These are phyloP conservation scores for Barnettozyma californica DNA, from an alignment of 805 yeast species.

Conservation along the genomic window DNA sequence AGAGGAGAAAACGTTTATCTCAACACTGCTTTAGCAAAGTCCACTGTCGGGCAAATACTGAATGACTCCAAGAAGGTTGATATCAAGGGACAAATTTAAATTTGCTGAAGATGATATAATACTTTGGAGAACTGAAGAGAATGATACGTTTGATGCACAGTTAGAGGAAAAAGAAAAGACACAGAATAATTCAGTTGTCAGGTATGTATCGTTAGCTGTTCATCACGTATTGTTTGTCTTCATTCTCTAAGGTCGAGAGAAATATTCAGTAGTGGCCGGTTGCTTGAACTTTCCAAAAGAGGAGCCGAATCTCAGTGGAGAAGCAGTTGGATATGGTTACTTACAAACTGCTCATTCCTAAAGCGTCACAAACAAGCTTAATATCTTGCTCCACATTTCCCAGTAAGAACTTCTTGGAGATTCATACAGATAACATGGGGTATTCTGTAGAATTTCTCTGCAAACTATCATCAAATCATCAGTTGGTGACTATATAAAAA, in stretches of 20 bases:
- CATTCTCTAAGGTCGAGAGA: neutral
- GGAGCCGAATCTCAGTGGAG: neutral
- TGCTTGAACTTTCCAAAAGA: neutral
- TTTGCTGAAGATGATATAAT: neutral
- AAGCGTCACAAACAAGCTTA: neutral
- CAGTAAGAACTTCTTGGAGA: neutral
- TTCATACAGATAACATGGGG: neutral
- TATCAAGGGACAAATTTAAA: constrained; percentile 78
- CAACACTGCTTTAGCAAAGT: constrained; percentile 31
- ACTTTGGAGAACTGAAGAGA: neutral
- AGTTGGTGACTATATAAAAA: neutral
- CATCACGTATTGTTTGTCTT: neutral
- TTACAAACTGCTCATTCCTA: no score
- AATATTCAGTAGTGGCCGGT: neutral
- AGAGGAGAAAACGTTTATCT: constrained; percentile 30
- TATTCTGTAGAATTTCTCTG: neutral
- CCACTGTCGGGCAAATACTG: constrained; percentile 32
- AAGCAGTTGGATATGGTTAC: neutral
- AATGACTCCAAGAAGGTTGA: constrained; percentile 56
- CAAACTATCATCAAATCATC: neutral
- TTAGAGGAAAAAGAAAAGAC: neutral
- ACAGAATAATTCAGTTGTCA: neutral
- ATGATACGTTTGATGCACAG: neutral
- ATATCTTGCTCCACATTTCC: neutral
- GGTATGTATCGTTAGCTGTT: neutral